Evolutionary conservation across 257 asterid species (phyloP).

Genomic region (Jasminum sambac): DNA sequence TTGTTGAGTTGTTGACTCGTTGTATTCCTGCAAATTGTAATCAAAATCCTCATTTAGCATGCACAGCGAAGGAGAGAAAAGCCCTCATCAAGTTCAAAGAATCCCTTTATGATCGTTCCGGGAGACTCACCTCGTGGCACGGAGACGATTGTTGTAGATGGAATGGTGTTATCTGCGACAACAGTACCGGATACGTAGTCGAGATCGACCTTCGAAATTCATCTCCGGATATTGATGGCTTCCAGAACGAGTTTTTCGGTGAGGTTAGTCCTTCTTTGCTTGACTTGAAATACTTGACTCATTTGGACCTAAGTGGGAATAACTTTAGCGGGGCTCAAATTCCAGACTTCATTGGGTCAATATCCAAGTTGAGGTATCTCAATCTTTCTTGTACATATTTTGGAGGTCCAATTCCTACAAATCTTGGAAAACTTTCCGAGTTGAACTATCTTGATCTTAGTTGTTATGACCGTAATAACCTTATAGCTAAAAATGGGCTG

Average conservation of each 20-base stretch:
- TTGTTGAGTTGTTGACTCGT: background rate
- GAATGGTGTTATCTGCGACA: conserved; percentile 37
- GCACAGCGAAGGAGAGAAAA: conserved; percentile 30
- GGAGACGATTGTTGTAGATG: conserved; percentile 39
- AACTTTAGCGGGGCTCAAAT: conserved; percentile 35
- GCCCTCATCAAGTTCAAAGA: conserved; percentile 33
- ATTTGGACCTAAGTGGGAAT: conserved; percentile 42
- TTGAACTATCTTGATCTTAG: conserved; percentile 37
- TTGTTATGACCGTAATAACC: background rate
- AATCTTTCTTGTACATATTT: conserved; percentile 39
- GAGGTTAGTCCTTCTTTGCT: conserved; percentile 34
- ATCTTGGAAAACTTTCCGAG: conserved; percentile 28
- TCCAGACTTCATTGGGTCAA: conserved; percentile 32
- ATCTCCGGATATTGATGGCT: background rate
- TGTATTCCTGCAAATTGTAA: conserved; percentile 1
- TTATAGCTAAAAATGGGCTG: conserved; percentile 21
- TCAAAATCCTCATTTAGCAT: background rate
- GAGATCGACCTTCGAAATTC: conserved; percentile 30
- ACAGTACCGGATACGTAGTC: conserved; percentile 28
- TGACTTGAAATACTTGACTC: conserved; percentile 28
- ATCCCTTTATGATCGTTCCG: conserved; percentile 33
- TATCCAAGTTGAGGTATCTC: conserved; percentile 31
- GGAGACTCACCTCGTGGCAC: conserved; percentile 36
- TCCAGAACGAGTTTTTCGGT: conserved; percentile 14
- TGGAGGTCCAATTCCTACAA: conserved; percentile 29